Percentiles rank a stretch among this genome's conserved stretches.
Evolutionary conservation across 306 rosid species (phyloP).

Genomic region (Hylodesmum podocarpum): DNA sequence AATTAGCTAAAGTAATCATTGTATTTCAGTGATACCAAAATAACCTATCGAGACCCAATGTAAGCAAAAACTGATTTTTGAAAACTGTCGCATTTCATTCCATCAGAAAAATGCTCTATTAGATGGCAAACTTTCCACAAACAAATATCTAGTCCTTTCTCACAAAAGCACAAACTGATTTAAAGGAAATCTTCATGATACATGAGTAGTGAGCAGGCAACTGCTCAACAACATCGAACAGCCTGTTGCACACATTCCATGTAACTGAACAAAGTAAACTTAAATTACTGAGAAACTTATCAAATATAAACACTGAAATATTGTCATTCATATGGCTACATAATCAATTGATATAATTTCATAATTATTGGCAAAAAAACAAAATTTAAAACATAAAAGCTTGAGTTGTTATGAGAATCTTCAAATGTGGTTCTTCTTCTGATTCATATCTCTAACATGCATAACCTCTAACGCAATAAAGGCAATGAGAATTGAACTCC

Average conservation of each 20-base stretch:
- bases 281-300: background rate
- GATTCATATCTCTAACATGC: constrained; percentile 2
- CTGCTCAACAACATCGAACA: background rate
- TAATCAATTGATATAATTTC: constrained; percentile 11
- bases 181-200: background rate
- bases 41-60: background rate
- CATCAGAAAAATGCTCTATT: background rate
- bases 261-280: background rate
- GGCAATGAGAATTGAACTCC: background rate
- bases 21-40: background rate
- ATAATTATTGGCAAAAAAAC: background rate
- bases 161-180: background rate
- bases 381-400: background rate
- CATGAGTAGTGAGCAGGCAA: background rate
- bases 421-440: background rate
- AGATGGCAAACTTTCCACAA: background rate
- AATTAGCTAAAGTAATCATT: background rate
- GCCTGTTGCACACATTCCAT: background rate
- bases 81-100: background rate
- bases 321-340: background rate
- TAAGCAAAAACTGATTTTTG: background rate
- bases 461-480: background rate
- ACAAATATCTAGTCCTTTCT: background rate
- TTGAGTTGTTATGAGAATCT: background rate
- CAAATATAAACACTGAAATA: background rate